Base-by-base conservation (phyloP, 2,329 filamentous ascomycete genomes). In the Trichoderma guizhouense region DNA sequence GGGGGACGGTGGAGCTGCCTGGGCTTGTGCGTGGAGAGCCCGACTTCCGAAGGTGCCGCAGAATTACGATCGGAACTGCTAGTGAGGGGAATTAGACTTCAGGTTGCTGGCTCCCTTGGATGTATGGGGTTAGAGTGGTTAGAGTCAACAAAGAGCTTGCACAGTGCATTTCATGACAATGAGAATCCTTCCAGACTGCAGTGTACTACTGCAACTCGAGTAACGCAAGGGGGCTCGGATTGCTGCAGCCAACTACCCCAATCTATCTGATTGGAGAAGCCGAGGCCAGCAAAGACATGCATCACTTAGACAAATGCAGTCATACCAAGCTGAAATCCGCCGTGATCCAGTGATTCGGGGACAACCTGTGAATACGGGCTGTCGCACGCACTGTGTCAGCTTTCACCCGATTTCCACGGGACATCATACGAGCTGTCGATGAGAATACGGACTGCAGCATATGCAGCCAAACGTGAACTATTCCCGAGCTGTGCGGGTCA, bases 351-450 rank as follows among this genome's bases (percentile, higher is more conserved):
- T 53, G 21, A 28, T 36, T 51, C 9, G n/a, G 57, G 24, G 30
- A 43, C 28, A 26, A 24, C 8, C 18, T 34, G 47, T 4, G 15
- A 12, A 60, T 36, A 39, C 57, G 67, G 67, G 47, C n/a, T 69
- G 32, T 69, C 57, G 67, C 67, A 62, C 57, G 57, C 67, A 69
- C 67, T 69, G 67, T 69, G 57, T 69, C 55, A 69, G 67, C 67
- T 69, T 69, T 62, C 30, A 34, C 36, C 67, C 43, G 28, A 53
- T 28, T 51, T 28, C 36, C 15, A n/a, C 21, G 43, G 18, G 24
- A 62, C 57, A 53, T 69, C 67, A 69, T 69, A 69, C 57, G 55
- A 61, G 57, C 36, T 51, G 28, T 62, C 26, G 61, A 53, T 57
- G 67, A 62, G 6, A 21, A 11, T 36, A 51, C 9, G 36, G n/a